A percentile compares a stretch with the other conserved stretches of the same genome.
Conservation (phyloP, 306 rosid genomes). For the Gastrolobium bilobum region DNA sequence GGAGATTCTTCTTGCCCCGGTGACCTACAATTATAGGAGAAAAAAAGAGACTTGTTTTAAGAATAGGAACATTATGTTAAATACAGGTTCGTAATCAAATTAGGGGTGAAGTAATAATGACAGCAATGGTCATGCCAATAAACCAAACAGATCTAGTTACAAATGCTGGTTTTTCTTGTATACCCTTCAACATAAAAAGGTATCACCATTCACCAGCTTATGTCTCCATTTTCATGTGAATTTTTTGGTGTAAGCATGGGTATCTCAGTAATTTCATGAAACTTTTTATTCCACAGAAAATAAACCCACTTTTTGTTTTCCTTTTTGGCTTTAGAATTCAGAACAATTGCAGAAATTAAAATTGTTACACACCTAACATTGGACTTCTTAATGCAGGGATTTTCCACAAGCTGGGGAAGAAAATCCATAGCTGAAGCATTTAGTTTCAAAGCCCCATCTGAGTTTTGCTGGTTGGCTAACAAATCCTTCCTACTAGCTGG, state of each 20-base stretch:
- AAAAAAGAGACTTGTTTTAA: neutral
- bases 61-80: neutral
- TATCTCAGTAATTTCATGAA: conserved; percentile 43
- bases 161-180: neutral
- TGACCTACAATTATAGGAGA: conserved; percentile 48
- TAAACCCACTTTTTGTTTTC: neutral
- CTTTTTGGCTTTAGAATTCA: neutral
- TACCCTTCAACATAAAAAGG: conserved; percentile 4
- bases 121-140: neutral
- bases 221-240: neutral
- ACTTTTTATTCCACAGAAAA: conserved; percentile 22
- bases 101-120: neutral
- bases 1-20: conserved; percentile 56
- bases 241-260: conserved; percentile 25
- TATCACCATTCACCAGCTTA: conserved; percentile 5
- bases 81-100: neutral
- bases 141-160: conserved; percentile 17
- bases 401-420: conserved; percentile 61
- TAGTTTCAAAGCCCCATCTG: conserved; percentile 48
- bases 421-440: conserved; percentile 53
- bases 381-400: conserved; percentile 55
- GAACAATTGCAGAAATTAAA: conserved; percentile 11
- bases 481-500: conserved; percentile 59
- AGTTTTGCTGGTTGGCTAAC: conserved; percentile 55
- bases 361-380: conserved; percentile 56